Percentiles rank a stretch among this genome's conserved stretches.
Conservation (phyloP, 805 yeast genomes). For the Ogataea salicorniae region DNA sequence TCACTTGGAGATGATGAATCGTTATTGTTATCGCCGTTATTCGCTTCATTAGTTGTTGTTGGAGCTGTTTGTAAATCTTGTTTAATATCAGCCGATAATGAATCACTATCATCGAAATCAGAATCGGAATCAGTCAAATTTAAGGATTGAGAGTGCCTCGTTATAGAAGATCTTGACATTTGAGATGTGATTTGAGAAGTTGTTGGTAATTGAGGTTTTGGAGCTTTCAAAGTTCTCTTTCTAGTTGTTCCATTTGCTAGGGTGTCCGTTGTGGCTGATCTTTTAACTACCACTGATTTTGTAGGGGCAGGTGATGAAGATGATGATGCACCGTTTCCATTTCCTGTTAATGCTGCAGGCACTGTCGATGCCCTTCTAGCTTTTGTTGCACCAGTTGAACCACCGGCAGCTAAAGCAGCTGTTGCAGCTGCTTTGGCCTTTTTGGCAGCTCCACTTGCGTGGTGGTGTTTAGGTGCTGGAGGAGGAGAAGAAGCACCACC, state of each 20-base stretch:
- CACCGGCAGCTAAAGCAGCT: constrained; percentile 11
- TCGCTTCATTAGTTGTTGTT: background rate
- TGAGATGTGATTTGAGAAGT: background rate
- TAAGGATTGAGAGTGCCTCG: background rate
- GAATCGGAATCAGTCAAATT: constrained; percentile 9
- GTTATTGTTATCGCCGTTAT: constrained; percentile 1
- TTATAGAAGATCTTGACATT: background rate
- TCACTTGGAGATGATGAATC: constrained; percentile 48
- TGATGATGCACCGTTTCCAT: constrained; percentile 1
- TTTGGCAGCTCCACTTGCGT: constrained; percentile 40
- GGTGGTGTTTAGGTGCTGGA: constrained; percentile 61
- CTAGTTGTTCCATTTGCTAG: constrained; percentile 1
- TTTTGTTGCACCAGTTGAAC: constrained; percentile 4
- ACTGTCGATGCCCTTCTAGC: constrained; percentile 9
- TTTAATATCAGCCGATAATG: constrained; percentile 10
- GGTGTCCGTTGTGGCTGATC: background rate
- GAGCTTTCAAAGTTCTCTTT: constrained; percentile 14
- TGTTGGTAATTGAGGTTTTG: constrained; percentile 3
- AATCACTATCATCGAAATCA: constrained; percentile 15
- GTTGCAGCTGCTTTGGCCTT: constrained; percentile 23
- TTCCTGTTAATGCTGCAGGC: constrained; percentile 7
- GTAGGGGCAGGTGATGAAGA: constrained; percentile 2
- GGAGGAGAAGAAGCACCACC: constrained; percentile 52
- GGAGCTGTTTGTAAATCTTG: constrained; percentile 4
- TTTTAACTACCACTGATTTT: constrained; percentile 1